Evolutionary conservation across 352 stramenopile species (phyloP).

Genomic region (Elongisporangium senticosum): DNA sequence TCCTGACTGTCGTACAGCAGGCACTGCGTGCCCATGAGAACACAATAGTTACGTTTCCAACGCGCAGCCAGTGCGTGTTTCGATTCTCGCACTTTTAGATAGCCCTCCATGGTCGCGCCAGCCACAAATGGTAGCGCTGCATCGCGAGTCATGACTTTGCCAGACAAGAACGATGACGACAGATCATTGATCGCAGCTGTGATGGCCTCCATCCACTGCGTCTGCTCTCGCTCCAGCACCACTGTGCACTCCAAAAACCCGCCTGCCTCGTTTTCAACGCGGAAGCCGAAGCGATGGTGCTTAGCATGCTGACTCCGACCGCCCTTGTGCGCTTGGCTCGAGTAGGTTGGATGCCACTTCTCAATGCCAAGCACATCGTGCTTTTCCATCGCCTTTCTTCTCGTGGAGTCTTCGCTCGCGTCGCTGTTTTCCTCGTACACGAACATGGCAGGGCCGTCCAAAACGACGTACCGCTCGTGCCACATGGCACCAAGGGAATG

Average conservation of each 20-base stretch:
- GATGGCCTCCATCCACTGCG: slow-evolving; percentile 29
- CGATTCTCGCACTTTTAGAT: slow-evolving; percentile 37
- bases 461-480: slow-evolving; percentile 38
- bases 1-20: slow-evolving; percentile 65
- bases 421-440: slow-evolving; percentile 30
- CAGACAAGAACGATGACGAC: background rate
- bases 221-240: slow-evolving; percentile 21
- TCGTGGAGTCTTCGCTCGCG: slow-evolving; percentile 5
- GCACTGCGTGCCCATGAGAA: slow-evolving; percentile 64
- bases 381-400: slow-evolving; percentile 29
- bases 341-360: slow-evolving; percentile 45
- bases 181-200: slow-evolving; percentile 19
- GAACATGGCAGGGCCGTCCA: slow-evolving; percentile 26
- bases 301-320: slow-evolving; percentile 7
- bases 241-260: slow-evolving; percentile 57
- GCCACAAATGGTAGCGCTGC: slow-evolving; percentile 47
- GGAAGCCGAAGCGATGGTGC: slow-evolving; percentile 20
- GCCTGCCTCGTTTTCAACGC: slow-evolving; percentile 52
- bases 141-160: slow-evolving; percentile 26
- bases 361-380: slow-evolving; percentile 45
- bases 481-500: slow-evolving; percentile 47
- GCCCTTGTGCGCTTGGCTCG: slow-evolving; percentile 9
- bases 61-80: slow-evolving; percentile 16
- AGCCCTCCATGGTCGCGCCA: slow-evolving; percentile 66
- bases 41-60: slow-evolving; percentile 65